These are phyloP conservation scores for Ailanthus altissimus DNA, from an alignment of 345 rosid genomes.

Conservation along the genomic window DNA sequence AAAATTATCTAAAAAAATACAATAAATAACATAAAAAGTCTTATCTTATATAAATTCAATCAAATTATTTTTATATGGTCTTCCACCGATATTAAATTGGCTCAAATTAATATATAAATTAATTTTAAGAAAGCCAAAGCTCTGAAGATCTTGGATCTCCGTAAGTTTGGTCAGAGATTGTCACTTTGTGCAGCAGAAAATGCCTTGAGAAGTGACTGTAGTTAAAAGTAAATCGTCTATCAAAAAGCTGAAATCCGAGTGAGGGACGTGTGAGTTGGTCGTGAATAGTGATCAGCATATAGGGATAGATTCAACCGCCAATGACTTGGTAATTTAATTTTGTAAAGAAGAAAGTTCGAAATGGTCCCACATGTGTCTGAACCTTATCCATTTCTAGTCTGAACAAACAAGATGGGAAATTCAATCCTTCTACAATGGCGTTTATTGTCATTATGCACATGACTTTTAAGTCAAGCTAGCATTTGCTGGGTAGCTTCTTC, in stretches of 20 bases:
- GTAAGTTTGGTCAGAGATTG: background rate
- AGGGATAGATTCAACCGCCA: background rate
- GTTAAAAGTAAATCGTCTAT: background rate
- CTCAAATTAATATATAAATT: no score
- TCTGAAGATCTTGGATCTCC: conserved; percentile 8
- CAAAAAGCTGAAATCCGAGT: background rate
- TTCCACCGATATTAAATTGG: no score
- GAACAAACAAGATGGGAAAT: background rate
- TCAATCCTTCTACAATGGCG: no score
- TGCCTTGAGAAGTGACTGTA: background rate
- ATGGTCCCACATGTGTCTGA: background rate
- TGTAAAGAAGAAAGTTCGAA: background rate
- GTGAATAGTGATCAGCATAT: no score
- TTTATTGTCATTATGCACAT: background rate
- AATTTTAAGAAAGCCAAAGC: background rate
- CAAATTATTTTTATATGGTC: no score
- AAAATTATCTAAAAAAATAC: no score
- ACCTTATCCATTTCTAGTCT: background rate
- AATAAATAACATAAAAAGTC: no score
- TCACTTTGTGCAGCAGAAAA: background rate
- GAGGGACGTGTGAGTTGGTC: background rate
- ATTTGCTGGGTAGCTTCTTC: conserved; percentile 17
- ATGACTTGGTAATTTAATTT: background rate
- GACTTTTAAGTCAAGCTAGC: conserved; percentile 23
- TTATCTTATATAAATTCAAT: no score